Evolutionary conservation across 169 alveolate genomes (phyloP).

Genomic region (Ichthyophthirius multifiliis): DNA sequence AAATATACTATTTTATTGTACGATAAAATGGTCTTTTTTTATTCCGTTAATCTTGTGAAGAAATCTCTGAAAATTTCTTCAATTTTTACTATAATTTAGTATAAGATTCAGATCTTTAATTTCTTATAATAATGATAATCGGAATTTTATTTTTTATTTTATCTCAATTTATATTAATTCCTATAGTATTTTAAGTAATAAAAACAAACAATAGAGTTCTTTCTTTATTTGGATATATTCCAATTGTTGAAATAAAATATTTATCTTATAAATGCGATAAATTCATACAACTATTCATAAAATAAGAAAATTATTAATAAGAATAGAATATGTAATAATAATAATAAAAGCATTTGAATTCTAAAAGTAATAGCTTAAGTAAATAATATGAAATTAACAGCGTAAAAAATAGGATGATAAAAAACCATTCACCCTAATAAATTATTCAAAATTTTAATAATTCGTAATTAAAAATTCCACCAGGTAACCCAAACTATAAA

Average conservation of each 20-base stretch:
- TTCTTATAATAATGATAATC: constrained; percentile 23
- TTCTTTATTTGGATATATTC: constrained; percentile 32
- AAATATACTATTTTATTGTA: constrained; percentile 19
- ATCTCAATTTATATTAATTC: constrained; percentile 19
- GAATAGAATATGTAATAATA: background rate
- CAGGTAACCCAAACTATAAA: too few species aligned
- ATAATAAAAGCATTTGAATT: background rate
- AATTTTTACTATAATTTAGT: constrained; percentile 16
- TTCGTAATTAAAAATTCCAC: too few species aligned
- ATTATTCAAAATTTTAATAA: too few species aligned
- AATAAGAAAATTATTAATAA: constrained; percentile 12
- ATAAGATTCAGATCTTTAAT: background rate
- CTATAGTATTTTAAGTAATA: constrained; percentile 23
- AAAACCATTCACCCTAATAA: background rate
- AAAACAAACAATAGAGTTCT: constrained; percentile 37
- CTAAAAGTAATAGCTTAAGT: background rate
- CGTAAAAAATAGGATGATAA: background rate
- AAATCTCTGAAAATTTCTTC: background rate
- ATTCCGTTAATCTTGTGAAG: constrained; percentile 13
- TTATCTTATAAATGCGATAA: constrained; percentile 18
- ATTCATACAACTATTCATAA: background rate
- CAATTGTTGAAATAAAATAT: constrained; percentile 16
- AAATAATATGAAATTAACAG: background rate
- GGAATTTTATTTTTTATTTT: constrained; percentile 17
- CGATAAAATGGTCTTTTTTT: constrained; percentile 33